Evolutionary conservation across 805 yeast species (phyloP).

Genomic region (Middelhovenomyces tepae): DNA sequence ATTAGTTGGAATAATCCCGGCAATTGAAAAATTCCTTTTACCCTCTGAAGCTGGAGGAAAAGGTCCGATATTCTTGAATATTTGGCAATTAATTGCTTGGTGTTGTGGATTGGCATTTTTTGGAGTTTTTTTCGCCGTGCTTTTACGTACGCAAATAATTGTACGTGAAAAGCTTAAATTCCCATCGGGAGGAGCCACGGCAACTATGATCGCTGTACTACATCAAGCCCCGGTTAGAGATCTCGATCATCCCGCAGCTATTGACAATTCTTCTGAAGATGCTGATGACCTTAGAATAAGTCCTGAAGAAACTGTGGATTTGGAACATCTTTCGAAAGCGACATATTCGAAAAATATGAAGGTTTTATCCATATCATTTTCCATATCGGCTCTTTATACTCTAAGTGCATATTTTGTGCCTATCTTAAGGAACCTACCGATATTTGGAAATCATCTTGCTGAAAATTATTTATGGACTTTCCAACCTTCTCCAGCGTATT

Average conservation of each 20-base stretch:
- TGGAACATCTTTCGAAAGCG: constrained; percentile 10
- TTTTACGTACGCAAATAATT: constrained; percentile 77
- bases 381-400: constrained; percentile 65
- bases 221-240: constrained; percentile 47
- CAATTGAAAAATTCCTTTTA: constrained; percentile 80
- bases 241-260: constrained; percentile 10
- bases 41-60: constrained; percentile 60
- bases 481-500: constrained; percentile 94
- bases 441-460: constrained; percentile 64
- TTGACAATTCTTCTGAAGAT: constrained; percentile 13
- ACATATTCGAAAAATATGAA: constrained; percentile 43
- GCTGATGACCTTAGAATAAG: no score
- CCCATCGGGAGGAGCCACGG: constrained; percentile 96
- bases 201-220: constrained; percentile 79
- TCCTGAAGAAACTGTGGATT: no score
- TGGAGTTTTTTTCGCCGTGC: constrained; percentile 93
- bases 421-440: constrained; percentile 53
- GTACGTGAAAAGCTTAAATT: constrained; percentile 81
- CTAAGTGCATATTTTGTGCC: constrained; percentile 67
- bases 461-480: constrained; percentile 68
- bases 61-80: constrained; percentile 30
- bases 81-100: constrained; percentile 65
- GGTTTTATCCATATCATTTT: constrained; percentile 54
- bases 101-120: constrained; percentile 80
- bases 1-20: constrained; percentile 90